Evolutionary conservation across 164 flowering plant genomes (phyloP).

Genomic region (Warburgia ugandensis): DNA sequence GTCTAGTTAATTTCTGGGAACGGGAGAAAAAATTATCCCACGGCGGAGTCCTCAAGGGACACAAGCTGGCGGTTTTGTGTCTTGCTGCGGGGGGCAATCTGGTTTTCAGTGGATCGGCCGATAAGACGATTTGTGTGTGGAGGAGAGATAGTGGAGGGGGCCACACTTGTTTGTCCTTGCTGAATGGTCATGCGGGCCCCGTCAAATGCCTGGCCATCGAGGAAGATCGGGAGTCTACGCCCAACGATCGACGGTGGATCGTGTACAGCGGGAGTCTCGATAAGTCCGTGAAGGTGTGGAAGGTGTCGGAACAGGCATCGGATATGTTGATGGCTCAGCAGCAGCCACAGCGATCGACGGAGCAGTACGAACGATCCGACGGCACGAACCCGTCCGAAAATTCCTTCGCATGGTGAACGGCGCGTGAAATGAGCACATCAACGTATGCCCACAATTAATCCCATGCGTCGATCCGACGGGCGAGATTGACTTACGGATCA

Average conservation of each 20-base stretch:
- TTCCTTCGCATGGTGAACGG: too few relatives aligned
- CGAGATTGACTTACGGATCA: too few relatives aligned
- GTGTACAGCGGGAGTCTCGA: slow-evolving; percentile 83
- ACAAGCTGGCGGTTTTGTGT: slow-evolving; percentile 73
- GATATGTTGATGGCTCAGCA: too few relatives aligned
- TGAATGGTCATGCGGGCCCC: slow-evolving; percentile 78
- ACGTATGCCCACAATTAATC: too few relatives aligned
- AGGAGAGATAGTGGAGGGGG: slow-evolving; percentile 36
- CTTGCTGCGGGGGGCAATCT: slow-evolving; percentile 52
- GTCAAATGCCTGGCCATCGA: slow-evolving; percentile 72
- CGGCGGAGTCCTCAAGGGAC: slow-evolving; percentile 69
- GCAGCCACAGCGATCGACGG: too few relatives aligned
- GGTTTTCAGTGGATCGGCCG: slow-evolving; percentile 75
- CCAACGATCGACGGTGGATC: slow-evolving; percentile 34
- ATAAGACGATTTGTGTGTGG: slow-evolving; percentile 85
- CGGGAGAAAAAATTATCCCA: slow-evolving; percentile 45
- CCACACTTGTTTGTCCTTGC: slow-evolving; percentile 62
- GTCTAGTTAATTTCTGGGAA: slow-evolving; percentile 75
- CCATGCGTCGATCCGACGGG: too few relatives aligned
- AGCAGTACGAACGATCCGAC: too few relatives aligned
- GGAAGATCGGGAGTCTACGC: slow-evolving; percentile 30
- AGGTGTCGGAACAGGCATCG: slow-evolving; percentile 41
- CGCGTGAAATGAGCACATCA: too few relatives aligned
- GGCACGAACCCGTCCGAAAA: too few relatives aligned
- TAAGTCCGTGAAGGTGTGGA: slow-evolving; percentile 83